Evolutionary conservation across 2,329 filamentous ascomycete genomes (phyloP).

Genomic region (Alternaria longipes): DNA sequence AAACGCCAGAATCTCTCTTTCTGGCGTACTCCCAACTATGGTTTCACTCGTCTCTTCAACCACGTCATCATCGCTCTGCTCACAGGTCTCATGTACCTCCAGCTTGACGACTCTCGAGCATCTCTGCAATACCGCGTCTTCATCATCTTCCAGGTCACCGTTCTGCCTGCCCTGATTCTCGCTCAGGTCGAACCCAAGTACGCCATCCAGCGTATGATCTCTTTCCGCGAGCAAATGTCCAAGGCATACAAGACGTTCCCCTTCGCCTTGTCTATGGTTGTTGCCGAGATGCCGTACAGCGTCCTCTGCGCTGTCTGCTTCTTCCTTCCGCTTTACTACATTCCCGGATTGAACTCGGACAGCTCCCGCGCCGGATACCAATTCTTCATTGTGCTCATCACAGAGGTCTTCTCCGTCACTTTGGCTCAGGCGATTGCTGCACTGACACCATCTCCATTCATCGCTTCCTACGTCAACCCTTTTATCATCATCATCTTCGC

Average conservation of each 20-base stretch:
- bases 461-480: slow-evolving; percentile 81
- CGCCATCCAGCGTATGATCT: slow-evolving; percentile 79
- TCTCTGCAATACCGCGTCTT: slow-evolving; percentile 88
- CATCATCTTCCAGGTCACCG: slow-evolving; percentile 88
- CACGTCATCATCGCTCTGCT: slow-evolving; percentile 81
- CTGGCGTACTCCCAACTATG: slow-evolving; percentile 89
- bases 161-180: slow-evolving; percentile 83
- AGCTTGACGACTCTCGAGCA: slow-evolving; percentile 77
- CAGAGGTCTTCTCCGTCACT: slow-evolving; percentile 84
- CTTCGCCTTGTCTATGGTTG: slow-evolving; percentile 79
- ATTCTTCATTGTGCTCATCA: slow-evolving; percentile 84
- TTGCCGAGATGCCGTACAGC: slow-evolving; percentile 86
- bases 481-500: slow-evolving; percentile 71
- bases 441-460: slow-evolving; percentile 79
- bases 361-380: slow-evolving; percentile 79
- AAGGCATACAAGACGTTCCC: slow-evolving; percentile 87
- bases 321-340: slow-evolving; percentile 85
- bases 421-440: slow-evolving; percentile 78
- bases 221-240: slow-evolving; percentile 84
- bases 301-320: slow-evolving; percentile 81
- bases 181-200: slow-evolving; percentile 87
- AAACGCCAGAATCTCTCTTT: slow-evolving; percentile 78
- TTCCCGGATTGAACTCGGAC: slow-evolving; percentile 74
- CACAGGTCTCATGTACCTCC: slow-evolving; percentile 80
- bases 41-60: slow-evolving; percentile 87